A percentile compares a stretch with the other conserved stretches of the same genome.
Conservation (phyloP, 1,139 yeast genomes). For the Lodderomyces parapsilosis region DNA sequence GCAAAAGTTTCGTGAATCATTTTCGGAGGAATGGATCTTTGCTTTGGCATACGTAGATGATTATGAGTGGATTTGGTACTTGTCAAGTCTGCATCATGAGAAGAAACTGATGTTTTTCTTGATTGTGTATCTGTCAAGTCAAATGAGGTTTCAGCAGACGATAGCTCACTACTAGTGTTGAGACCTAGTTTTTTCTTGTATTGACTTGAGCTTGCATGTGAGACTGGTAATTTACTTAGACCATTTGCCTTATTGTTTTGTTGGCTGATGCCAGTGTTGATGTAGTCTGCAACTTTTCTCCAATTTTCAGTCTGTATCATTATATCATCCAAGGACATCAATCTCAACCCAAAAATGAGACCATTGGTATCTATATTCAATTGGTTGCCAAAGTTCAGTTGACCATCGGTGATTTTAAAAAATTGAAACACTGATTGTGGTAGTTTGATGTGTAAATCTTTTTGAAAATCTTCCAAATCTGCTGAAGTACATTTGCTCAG, state of each 20-base stretch:
- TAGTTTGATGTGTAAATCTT: slow-evolving; percentile 54
- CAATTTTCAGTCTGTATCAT: slow-evolving; percentile 64
- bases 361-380: slow-evolving; percentile 54
- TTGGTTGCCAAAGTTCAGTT: slow-evolving; percentile 45
- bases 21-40: slow-evolving; percentile 73
- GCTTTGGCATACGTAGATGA: slow-evolving; percentile 45
- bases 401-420: slow-evolving; percentile 68
- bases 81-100: slow-evolving; percentile 7
- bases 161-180: slow-evolving; percentile 10
- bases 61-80: neutral
- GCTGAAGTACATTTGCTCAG: slow-evolving; percentile 63
- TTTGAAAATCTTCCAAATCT: slow-evolving; percentile 64
- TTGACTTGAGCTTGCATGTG: slow-evolving; percentile 22
- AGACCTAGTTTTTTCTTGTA: slow-evolving; percentile 22
- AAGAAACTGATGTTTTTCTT: slow-evolving; percentile 9
- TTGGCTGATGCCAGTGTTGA: slow-evolving; percentile 30
- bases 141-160: slow-evolving; percentile 10
- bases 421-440: slow-evolving; percentile 65
- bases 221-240: slow-evolving; percentile 26
- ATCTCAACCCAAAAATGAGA: slow-evolving; percentile 58
- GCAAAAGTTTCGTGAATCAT: slow-evolving; percentile 73
- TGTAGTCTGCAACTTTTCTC: slow-evolving; percentile 58
- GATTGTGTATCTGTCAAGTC: slow-evolving; percentile 10
- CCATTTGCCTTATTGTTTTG: slow-evolving; percentile 21
- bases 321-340: slow-evolving; percentile 65